These are phyloP conservation scores for thale cress (Arabidopsis thaliana) DNA, from an alignment of 345 rosid genomes.

Conservation along the genomic window TAIR10.1 NC_003075.7:7124001-7124500, in stretches of 20 bases:
- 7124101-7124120: constrained; percentile 59
- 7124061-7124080: constrained; percentile 1
- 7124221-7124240: constrained; percentile 63
- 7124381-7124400: constrained; percentile 79
- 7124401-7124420: constrained; percentile 82
- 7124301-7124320: constrained; percentile 32
- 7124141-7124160: constrained; percentile 67
- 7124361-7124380: constrained; percentile 48
- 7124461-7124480: constrained; percentile 87
- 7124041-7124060: background rate
- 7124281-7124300: constrained; percentile 70
- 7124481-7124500: constrained; percentile 90
- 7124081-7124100: constrained; percentile 56
- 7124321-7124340: background rate
- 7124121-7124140: constrained; percentile 62
- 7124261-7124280: constrained; percentile 86
- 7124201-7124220: constrained; percentile 73
- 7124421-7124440: constrained; percentile 93
- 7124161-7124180: constrained; percentile 72
- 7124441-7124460: constrained; percentile 84
- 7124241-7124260: constrained; percentile 83
- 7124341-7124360: constrained; percentile 6
- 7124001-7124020: constrained; percentile 50
- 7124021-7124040: constrained; percentile 10
- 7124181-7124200: constrained; percentile 79